phyloP scores from a whole-genome alignment of 228 moss, liverwort and hornwort species.

The Sphagnum magellanicum region DNA sequence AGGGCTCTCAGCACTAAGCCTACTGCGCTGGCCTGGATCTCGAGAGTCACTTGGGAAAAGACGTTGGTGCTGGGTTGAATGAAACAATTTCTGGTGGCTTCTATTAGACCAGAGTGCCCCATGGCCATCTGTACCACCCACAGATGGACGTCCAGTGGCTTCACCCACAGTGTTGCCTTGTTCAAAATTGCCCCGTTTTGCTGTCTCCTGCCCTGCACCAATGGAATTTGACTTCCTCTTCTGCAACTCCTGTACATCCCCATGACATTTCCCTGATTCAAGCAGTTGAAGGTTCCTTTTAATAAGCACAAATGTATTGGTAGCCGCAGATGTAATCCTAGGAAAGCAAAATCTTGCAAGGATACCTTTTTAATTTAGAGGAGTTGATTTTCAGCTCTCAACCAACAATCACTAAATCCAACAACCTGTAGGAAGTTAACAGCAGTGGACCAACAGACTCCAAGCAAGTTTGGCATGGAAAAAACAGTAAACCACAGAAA shows the following conservation, averaged over 20 bases:
- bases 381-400: no score
- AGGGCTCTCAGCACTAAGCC: slow-evolving; percentile 60
- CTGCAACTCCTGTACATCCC: slow-evolving; percentile 54
- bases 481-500: not conserved
- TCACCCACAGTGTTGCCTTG: slow-evolving; percentile 48
- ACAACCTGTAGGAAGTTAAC: no score
- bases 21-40: slow-evolving; percentile 48
- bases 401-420: no score
- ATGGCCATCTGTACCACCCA: slow-evolving; percentile 59
- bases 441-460: no score
- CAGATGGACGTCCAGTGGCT: slow-evolving; percentile 37
- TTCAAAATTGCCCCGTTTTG: slow-evolving; percentile 52
- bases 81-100: slow-evolving; percentile 39
- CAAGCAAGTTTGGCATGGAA: not conserved
- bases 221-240: slow-evolving; percentile 53
- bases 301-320: not conserved
- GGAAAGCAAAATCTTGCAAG: no score
- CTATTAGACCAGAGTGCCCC: slow-evolving; percentile 66
- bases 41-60: slow-evolving; percentile 79
- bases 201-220: slow-evolving; percentile 15
- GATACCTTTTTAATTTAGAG: no score
- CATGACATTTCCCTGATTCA: slow-evolving; percentile 2
- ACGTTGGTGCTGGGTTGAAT: slow-evolving; percentile 60
- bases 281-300: not conserved
- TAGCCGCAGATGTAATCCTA: no score